Evolutionary conservation across 2,329 filamentous ascomycete genomes (phyloP).

Genomic region (Dactylonectria estremocensis): DNA sequence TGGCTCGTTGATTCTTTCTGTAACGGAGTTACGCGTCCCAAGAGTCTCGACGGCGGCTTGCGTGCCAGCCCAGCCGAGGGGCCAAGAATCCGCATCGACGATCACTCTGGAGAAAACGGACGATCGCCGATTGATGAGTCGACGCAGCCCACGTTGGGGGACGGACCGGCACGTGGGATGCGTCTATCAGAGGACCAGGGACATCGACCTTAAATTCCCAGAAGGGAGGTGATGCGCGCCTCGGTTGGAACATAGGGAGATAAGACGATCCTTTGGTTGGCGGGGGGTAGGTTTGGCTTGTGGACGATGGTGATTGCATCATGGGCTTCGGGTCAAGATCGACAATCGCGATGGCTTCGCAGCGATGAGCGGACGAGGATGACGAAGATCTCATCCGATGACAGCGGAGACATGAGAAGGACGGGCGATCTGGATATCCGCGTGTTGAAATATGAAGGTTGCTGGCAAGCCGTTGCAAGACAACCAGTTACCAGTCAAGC

Average conservation of each 20-base stretch:
- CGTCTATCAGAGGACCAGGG: constrained; percentile 27
- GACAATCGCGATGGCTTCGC: neutral
- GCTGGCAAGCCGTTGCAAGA: neutral
- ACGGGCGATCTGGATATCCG: neutral
- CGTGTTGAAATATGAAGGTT: neutral
- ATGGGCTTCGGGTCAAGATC: constrained; percentile 3
- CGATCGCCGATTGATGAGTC: constrained; percentile 4
- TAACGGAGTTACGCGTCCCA: constrained; percentile 2
- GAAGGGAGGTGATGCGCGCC: constrained; percentile 34
- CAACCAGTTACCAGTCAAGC: neutral
- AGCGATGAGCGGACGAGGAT: constrained; percentile 12
- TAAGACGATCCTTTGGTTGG: constrained; percentile 5
- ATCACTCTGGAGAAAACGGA: constrained; percentile 19
- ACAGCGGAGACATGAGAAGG: neutral
- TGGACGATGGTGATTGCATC: constrained; percentile 15
- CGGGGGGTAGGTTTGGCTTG: neutral
- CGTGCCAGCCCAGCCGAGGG: neutral
- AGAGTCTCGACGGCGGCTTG: neutral
- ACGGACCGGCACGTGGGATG: constrained; percentile 36
- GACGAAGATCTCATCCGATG: constrained; percentile 13
- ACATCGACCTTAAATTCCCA: constrained; percentile 37
- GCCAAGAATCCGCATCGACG: neutral
- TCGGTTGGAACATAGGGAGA: constrained; percentile 16
- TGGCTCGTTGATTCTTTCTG: neutral
- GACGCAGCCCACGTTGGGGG: neutral